A percentile compares a stretch with the other conserved stretches of the same genome.
Conservation (phyloP, 352 stramenopile species). For the Thraustochytrium sp. region DNA sequence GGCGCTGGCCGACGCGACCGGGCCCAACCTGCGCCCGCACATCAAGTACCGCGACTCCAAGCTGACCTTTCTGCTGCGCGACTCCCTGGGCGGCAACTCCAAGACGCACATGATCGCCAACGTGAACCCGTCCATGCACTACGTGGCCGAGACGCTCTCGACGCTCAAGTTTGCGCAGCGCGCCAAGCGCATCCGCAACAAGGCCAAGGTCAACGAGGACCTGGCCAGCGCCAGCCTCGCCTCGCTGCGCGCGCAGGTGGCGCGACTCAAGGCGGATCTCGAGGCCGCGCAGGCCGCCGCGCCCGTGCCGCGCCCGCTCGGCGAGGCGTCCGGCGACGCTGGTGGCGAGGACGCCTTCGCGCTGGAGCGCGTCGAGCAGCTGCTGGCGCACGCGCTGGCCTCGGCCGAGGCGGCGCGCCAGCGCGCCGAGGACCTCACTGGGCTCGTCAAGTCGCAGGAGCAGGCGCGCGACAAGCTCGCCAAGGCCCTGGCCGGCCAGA, state of each 20-base stretch:
- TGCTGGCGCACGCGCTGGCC: not conserved
- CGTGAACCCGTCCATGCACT: slow-evolving; percentile 70
- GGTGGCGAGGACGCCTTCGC: not conserved
- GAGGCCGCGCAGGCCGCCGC: not conserved
- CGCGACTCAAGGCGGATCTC: slow-evolving; percentile 66
- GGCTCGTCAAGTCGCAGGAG: not conserved
- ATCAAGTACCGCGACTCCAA: slow-evolving; percentile 58
- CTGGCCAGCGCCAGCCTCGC: slow-evolving; percentile 74
- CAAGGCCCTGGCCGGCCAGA: slow-evolving; percentile 1
- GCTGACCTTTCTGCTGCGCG: slow-evolving; percentile 78
- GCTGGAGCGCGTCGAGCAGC: slow-evolving; percentile 15
- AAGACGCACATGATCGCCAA: slow-evolving; percentile 82
- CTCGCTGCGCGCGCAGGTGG: slow-evolving; percentile 79
- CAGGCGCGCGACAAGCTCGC: not conserved
- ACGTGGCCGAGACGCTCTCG: slow-evolving; percentile 73
- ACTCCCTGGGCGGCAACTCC: slow-evolving; percentile 81
- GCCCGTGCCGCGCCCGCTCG: not conserved
- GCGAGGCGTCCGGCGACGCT: too few relatives aligned
- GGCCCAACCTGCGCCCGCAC: slow-evolving; percentile 29
- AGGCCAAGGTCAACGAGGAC: slow-evolving; percentile 77
- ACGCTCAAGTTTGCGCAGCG: slow-evolving; percentile 80
- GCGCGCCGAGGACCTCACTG: slow-evolving; percentile 12
- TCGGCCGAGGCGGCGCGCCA: slow-evolving; percentile 6
- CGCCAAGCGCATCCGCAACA: slow-evolving; percentile 83
- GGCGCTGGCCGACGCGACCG: slow-evolving; percentile 58